These are phyloP conservation scores for Pogostemon cablin DNA, from an alignment of 257 asterid genomes.

Conservation along the genomic window DNA sequence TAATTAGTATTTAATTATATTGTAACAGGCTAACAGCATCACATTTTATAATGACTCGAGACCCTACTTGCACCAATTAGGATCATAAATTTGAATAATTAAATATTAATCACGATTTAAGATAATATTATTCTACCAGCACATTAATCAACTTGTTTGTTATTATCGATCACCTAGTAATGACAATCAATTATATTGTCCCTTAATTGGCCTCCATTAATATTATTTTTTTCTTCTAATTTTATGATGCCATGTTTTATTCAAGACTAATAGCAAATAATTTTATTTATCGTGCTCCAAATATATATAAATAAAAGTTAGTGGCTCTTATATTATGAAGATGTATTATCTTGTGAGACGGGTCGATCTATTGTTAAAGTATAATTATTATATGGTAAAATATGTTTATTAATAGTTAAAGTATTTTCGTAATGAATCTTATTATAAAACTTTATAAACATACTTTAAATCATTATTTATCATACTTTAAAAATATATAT, in stretches of 20 bases:
- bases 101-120: not conserved
- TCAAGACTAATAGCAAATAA: not conserved
- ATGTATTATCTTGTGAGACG: too few relatives aligned
- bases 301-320: too few relatives aligned
- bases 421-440: too few relatives aligned
- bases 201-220: slow-evolving; percentile 14
- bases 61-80: slow-evolving; percentile 42
- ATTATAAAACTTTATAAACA: too few relatives aligned
- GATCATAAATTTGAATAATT: slow-evolving; percentile 31
- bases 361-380: too few relatives aligned
- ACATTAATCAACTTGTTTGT: slow-evolving; percentile 23
- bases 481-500: too few relatives aligned
- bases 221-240: not conserved
- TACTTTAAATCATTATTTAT: too few relatives aligned
- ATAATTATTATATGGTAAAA: too few relatives aligned
- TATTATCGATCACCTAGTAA: not conserved
- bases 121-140: not conserved
- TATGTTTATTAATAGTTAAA: too few relatives aligned
- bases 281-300: not conserved
- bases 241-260: not conserved
- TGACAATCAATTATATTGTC: slow-evolving; percentile 28
- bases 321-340: too few relatives aligned
- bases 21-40: not conserved
- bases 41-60: slow-evolving; percentile 33
- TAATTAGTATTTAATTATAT: slow-evolving; percentile 6